Evolutionary conservation across 1,139 yeast genomes (phyloP), one percentile per base, ranked within the genome.

Genomic region (Pneumocystis wakefieldiae): DNA sequence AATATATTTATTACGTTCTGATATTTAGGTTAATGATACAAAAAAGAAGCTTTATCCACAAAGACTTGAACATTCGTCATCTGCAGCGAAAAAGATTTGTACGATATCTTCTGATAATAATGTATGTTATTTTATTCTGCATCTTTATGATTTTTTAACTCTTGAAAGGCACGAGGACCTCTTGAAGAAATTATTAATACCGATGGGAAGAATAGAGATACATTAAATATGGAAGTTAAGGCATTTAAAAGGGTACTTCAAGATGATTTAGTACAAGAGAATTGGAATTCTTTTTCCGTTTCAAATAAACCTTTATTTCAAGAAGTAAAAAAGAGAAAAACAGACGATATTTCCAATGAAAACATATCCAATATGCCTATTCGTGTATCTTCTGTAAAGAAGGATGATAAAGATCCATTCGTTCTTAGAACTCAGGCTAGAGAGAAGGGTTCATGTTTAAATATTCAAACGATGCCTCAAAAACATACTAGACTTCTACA

Each of bases 401-500:
- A 59, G n/a, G 35, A 41, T 17, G 35, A n/a, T 60, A 57, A 59
- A 24, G 29, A 42, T 12, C 14, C 62, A 37, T n/a, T 19, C 28
- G n/a, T 32, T 28, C 4, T 59, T 14, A 53, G 60, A 3, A 70
- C 72, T 5, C 68, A 72, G 64, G 71, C 72, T 73, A 74, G 73
- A 67, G 70, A 75, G 0, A 74, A 76, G 0, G 70, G 74, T 4
- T 59, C 73, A 42, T 75, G 75, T 60, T 48, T 48, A 15, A 28
- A 48, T 48, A 8, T 48, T 12, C 55, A 48, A 48, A 8, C 28
- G 1, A 24, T 48, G 14, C 32, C 55, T 14, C 55, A 48, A 24
- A 48, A 48, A 48, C 55, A 48, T 24, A 24, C 55, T 3, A 48
- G 8, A 24, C 15, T 29, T 2, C 19, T 48, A 12, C 55, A 48